A percentile compares a stretch with the other conserved stretches of the same genome.
Conservation (phyloP, 441 rosid genomes). For the Geranium incanum region DNA sequence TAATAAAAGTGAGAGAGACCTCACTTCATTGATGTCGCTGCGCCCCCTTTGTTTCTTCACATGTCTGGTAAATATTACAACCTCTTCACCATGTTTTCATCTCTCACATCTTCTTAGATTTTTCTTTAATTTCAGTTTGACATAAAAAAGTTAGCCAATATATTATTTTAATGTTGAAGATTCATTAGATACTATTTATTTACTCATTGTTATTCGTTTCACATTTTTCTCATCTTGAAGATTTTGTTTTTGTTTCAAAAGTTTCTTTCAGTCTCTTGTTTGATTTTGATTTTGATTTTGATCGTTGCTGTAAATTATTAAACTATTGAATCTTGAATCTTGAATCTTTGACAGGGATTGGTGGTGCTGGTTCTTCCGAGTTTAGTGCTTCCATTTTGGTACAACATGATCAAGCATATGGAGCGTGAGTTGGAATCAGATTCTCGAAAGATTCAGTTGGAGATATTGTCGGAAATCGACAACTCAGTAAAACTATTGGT, state of each 20-base stretch:
- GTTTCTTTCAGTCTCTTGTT: too few species aligned
- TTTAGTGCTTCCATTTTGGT: conserved; percentile 38
- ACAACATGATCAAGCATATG: conserved; percentile 17
- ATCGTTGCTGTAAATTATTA: too few species aligned
- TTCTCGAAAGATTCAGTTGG: conserved; percentile 20
- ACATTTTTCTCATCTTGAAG: too few species aligned
- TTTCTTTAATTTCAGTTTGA: too few species aligned
- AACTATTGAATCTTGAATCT: too few species aligned
- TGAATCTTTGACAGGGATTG: conserved; percentile 24
- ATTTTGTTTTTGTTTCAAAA: too few species aligned
- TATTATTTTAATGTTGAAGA: too few species aligned
- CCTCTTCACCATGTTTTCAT: background rate
- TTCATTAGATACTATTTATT: background rate
- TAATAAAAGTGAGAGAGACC: background rate
- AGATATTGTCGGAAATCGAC: conserved; percentile 33
- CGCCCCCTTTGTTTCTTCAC: background rate
- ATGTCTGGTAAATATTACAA: background rate
- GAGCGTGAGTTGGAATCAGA: conserved; percentile 22
- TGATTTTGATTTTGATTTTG: too few species aligned
- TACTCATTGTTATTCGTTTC: too few species aligned
- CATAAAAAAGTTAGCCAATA: too few species aligned
- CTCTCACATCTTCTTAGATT: too few species aligned
- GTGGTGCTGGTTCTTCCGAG: conserved; percentile 32
- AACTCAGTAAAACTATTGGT: conserved; percentile 26
- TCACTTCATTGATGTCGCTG: background rate